Evolutionary conservation across 257 asterid genomes (phyloP), one percentile per base, ranked within the genome.

Genomic region (Rehmannia glutinosa): DNA sequence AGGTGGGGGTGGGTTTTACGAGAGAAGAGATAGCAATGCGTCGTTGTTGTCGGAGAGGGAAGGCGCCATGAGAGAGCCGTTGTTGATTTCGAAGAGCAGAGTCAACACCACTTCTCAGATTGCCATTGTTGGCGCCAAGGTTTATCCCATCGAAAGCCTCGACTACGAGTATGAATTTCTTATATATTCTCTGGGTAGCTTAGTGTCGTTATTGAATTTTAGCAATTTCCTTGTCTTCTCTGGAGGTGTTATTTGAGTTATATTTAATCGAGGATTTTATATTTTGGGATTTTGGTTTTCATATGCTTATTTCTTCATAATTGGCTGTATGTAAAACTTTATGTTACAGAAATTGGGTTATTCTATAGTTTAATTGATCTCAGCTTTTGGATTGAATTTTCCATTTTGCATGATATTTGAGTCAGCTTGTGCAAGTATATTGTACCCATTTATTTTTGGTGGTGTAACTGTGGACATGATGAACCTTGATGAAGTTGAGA

Each of bases 81-180:
- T 92, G 71, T 51, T 92, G 75, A 16, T 28, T 19, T 65, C 51
- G 24, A 84, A 42, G 79, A 67, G 76, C 73, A 84, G 96, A 78
- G 63, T 84, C 69, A 89, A 92, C 73, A 81, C 72, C 27, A 87
- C 97, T 47, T 92, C 98, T 56, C 97, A 92, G 91, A 78, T 92
- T 63, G 97, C 95, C 39, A 81, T 87, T 62, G 75, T 89, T 70
- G 93, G 96, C 47, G 82, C 93, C 68, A 87, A 86, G 70, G 77
- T 81, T 79, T 87, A 81, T 70, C 86, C 95, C 17, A 81, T 89
- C 39, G 97, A 89, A 64, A 92, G 97, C 82, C 95, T 92, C 36
- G 98, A 92, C 74, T 89, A 92, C 78, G 98, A 92, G 97, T 92
- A 84, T 10, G 82, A 15, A 6, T 0, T 16, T 51, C 39, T n/a